A percentile compares a stretch with the other conserved stretches of the same genome.
Evolutionary conservation across 148 eudicot species (phyloP).

Genomic region (Oxyria digyna): DNA sequence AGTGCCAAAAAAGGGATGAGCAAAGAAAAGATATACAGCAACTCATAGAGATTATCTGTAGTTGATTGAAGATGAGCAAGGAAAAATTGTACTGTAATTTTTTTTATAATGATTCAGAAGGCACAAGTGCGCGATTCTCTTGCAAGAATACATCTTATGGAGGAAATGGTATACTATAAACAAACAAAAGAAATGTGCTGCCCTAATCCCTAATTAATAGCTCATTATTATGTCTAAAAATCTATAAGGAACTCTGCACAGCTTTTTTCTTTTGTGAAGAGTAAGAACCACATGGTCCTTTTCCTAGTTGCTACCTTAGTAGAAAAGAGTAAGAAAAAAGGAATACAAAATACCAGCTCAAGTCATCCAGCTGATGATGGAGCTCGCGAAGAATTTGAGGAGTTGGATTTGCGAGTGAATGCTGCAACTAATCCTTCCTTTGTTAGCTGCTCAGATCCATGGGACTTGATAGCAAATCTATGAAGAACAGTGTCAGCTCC

Average conservation of each 20-base stretch:
- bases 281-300: neutral
- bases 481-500: conserved; percentile 40
- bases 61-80: neutral
- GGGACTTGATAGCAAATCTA: conserved; percentile 43
- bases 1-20: neutral
- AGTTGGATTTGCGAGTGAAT: conserved; percentile 22
- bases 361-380: conserved; percentile 12
- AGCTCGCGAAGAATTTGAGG: conserved; percentile 10
- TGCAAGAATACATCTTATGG: conserved; percentile 14
- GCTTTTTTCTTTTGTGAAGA: neutral
- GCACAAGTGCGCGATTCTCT: neutral
- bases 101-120: neutral
- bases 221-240: neutral
- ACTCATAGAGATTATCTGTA: neutral
- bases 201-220: conserved; percentile 11
- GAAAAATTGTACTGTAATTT: too few species aligned
- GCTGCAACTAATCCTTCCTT: conserved; percentile 47
- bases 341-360: conserved; percentile 9
- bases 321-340: neutral
- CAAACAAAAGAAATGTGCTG: conserved; percentile 13
- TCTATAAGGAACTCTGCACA: conserved; percentile 2
- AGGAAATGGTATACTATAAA: conserved; percentile 22
- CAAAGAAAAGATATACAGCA: neutral
- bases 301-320: neutral
- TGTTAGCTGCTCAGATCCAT: conserved; percentile 39